Evolutionary conservation across 306 rosid genomes (phyloP).

Genomic region (Citrullus mucosospermus): DNA sequence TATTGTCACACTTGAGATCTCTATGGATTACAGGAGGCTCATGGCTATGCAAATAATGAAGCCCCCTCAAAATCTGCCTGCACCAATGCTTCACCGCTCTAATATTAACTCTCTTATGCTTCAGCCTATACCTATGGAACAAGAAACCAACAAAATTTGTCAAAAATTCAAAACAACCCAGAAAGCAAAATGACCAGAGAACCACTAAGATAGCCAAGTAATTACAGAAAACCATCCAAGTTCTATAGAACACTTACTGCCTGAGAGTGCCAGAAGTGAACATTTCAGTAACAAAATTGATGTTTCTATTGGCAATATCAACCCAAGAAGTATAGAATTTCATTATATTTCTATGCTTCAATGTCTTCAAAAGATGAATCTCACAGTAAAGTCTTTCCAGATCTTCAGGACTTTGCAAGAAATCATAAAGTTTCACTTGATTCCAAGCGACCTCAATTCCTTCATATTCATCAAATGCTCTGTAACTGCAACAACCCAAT

Average conservation of each 20-base stretch:
- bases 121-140: slow-evolving; percentile 66
- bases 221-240: background rate
- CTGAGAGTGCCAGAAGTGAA: slow-evolving; percentile 95
- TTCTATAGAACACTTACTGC: slow-evolving; percentile 37
- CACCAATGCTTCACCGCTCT: slow-evolving; percentile 97
- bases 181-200: background rate
- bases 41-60: slow-evolving; percentile 78
- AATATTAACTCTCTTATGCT: slow-evolving; percentile 74
- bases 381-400: slow-evolving; percentile 91
- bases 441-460: slow-evolving; percentile 99
- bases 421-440: slow-evolving; percentile 83
- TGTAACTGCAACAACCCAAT: slow-evolving; percentile 41
- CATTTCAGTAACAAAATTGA: slow-evolving; percentile 90
- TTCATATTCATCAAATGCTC: slow-evolving; percentile 90
- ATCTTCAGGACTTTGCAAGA: slow-evolving; percentile 86
- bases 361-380: slow-evolving; percentile 82
- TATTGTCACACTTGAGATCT: slow-evolving; percentile 96
- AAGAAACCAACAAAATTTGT: slow-evolving; percentile 19
- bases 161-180: background rate
- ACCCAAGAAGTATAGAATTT: slow-evolving; percentile 95
- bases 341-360: slow-evolving; percentile 83
- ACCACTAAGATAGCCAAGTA: background rate
- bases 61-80: slow-evolving; percentile 88
- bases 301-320: slow-evolving; percentile 71
- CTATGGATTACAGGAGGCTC: slow-evolving; percentile 96